Evolutionary conservation across 371 early-diverging fungal genomes (phyloP).

Genomic region (Lichtheimia hyalospora): DNA sequence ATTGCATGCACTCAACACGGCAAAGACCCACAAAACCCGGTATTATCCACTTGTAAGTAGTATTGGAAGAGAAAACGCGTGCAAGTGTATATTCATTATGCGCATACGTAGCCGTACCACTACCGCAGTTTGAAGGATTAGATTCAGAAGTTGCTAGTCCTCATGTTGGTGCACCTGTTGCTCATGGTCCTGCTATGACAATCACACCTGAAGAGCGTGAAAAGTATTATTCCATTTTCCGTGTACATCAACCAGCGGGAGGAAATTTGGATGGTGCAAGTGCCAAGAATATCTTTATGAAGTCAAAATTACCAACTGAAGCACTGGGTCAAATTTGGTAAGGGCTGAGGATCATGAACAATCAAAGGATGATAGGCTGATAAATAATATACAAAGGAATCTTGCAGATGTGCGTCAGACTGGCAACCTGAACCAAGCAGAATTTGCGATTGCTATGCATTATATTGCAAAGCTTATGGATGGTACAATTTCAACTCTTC

Average conservation of each 20-base stretch:
- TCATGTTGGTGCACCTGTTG: constrained; percentile 6
- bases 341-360: background rate
- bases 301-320: constrained; percentile 44
- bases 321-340: constrained; percentile 49
- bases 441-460: constrained; percentile 85
- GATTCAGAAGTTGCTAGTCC: constrained; percentile 23
- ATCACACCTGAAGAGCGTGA: constrained; percentile 41
- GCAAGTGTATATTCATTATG: background rate
- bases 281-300: constrained; percentile 39
- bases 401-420: constrained; percentile 73
- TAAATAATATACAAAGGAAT: background rate
- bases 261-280: constrained; percentile 37
- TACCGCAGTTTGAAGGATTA: constrained; percentile 61
- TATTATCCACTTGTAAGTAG: constrained; percentile 37
- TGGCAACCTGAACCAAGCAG: constrained; percentile 67
- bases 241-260: constrained; percentile 35
- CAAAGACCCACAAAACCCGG: constrained; percentile 32
- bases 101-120: constrained; percentile 33
- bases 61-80: too few relatives aligned
- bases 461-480: constrained; percentile 78
- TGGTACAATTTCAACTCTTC: constrained; percentile 58
- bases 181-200: constrained; percentile 5
- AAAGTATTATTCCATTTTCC: constrained; percentile 42
- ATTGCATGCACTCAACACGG: constrained; percentile 86
- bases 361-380: too few relatives aligned